Evolutionary conservation across 2,329 filamentous ascomycete species (phyloP).

Genomic region (Diaporthe ampelina): DNA sequence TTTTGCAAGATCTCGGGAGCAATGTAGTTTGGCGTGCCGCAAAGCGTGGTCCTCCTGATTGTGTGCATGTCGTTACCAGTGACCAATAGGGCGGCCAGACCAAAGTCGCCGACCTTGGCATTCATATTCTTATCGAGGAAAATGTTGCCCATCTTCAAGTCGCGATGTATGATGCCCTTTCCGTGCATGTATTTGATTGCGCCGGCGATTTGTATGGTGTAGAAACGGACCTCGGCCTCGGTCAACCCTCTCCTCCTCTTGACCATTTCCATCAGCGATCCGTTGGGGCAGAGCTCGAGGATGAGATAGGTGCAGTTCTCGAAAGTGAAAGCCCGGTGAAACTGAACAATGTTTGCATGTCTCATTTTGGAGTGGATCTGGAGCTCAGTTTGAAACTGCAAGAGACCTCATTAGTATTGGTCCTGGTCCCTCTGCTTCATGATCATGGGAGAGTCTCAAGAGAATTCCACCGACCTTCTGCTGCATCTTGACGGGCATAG

Average conservation of each 20-base stretch:
- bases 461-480: conserved; percentile 74
- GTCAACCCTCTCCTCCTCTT: conserved; percentile 91
- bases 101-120: conserved; percentile 97
- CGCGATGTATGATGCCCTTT: conserved; percentile 95
- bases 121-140: conserved; percentile 97
- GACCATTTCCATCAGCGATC: conserved; percentile 97
- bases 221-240: conserved; percentile 93
- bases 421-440: background rate
- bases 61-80: conserved; percentile 91
- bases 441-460: background rate
- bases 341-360: conserved; percentile 95
- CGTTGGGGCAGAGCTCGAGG: conserved; percentile 93
- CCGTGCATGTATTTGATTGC: conserved; percentile 98
- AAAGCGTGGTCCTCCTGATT: conserved; percentile 89
- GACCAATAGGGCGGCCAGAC: conserved; percentile 89
- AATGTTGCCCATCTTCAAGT: conserved; percentile 98
- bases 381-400: conserved; percentile 82
- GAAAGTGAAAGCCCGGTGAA: conserved; percentile 93
- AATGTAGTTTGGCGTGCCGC: conserved; percentile 98
- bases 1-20: conserved; percentile 96
- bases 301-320: conserved; percentile 92
- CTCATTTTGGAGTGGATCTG: conserved; percentile 99
- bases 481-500: conserved; percentile 86
- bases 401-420: conserved; percentile 11
- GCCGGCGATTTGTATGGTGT: conserved; percentile 93